These are phyloP conservation scores for Hypoxylon lienhwacheense DNA, from an alignment of 495 filamentous ascomycete species.

Conservation along the genomic window DNA sequence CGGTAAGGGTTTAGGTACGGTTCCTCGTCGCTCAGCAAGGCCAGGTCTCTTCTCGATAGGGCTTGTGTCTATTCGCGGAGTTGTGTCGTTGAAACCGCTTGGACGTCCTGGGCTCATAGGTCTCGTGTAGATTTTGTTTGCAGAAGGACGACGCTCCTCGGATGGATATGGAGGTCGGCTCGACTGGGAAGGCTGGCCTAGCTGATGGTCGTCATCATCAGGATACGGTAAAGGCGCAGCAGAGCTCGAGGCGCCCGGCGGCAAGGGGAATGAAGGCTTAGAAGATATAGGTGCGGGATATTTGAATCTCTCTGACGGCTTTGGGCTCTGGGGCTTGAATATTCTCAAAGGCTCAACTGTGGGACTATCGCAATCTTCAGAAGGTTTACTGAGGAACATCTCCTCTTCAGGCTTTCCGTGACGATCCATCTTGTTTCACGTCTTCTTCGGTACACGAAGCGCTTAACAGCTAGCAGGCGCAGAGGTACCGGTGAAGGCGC, in stretches of 20 bases:
- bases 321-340: constrained; percentile 65
- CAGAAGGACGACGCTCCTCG: constrained; percentile 44
- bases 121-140: constrained; percentile 42
- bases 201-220: constrained; percentile 62
- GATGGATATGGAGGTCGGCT: constrained; percentile 54
- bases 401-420: constrained; percentile 68
- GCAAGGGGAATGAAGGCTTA: constrained; percentile 57
- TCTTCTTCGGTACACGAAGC: constrained; percentile 24
- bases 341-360: constrained; percentile 85
- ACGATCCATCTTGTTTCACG: constrained; percentile 49
- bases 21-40: constrained; percentile 72
- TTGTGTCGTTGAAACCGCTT: constrained; percentile 43
- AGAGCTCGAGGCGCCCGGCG: constrained; percentile 64
- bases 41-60: constrained; percentile 55
- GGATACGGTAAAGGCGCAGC: constrained; percentile 74
- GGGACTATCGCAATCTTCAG: constrained; percentile 63
- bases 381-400: constrained; percentile 69
- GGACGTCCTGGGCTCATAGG: constrained; percentile 42
- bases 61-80: constrained; percentile 48
- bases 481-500: constrained; percentile 20
- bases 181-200: constrained; percentile 42
- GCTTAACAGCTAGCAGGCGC: constrained; percentile 18
- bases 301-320: constrained; percentile 51
- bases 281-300: constrained; percentile 51
- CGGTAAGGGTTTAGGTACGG: constrained; percentile 68